Base-by-base conservation (phyloP, 2,329 filamentous ascomycete genomes). In the Trichoderma arundinaceum region DNA sequence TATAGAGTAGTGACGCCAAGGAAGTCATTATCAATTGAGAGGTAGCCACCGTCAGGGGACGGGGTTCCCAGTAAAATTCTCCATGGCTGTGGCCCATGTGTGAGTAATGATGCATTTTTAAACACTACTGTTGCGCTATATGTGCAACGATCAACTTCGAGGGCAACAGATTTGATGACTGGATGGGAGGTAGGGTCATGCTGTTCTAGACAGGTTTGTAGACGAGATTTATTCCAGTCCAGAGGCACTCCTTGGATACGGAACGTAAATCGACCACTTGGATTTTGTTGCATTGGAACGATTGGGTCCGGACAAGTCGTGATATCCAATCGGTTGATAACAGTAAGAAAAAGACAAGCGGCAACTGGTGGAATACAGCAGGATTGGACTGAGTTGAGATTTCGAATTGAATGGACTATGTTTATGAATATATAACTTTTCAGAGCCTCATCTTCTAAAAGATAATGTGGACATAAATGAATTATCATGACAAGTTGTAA, bases 1-100 rank as follows among this genome's bases (percentile, higher is more conserved):
- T 43, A 61, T 8, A 61, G 15, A 13, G 58, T 52, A 5, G 58
- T 61, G n/a, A 61, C 41, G 46, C 58, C 46, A 5, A 61, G 46
- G 6, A 61, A 35, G 15, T 32, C 22, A 15, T 32, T 33, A 10
- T 61, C 58, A 6, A 61, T 17, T 10, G 19, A 28, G n/a, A 41
- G 5, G n/a, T 43, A 19, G 9, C 13, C 19, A 12, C 1, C 4
- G 7, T 32, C 28, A 39, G 39, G 10, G 7, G 38, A 33, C 3
- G 32, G 9, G 2, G n/a, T 22, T 22, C 15, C 7, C 7, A 43
- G 35, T 7, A 13, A 7, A 9, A 52, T 41, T 15, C 49, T n/a
- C 58, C 58, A 61, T 15, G 58, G 35, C 32, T 19, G 52, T 19
- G 17, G 44, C 9, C 17, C 19, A 13, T 32, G 33, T 1, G 33